Evolutionary conservation across 2,329 filamentous ascomycete species (phyloP).

Genomic region (Ilyonectria destructans): DNA sequence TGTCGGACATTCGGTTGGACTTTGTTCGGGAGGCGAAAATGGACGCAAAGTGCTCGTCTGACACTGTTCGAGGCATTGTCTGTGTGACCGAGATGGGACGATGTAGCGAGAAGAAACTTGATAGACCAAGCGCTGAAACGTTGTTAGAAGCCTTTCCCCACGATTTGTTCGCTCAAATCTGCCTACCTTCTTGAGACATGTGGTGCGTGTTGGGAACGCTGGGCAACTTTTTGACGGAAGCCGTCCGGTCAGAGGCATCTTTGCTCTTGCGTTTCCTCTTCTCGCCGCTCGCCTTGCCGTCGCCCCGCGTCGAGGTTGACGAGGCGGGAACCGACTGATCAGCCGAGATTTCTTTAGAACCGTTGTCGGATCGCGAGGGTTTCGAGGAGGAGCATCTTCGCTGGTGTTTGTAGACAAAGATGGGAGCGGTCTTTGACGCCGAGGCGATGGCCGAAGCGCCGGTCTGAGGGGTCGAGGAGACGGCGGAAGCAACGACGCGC

Average conservation of each 20-base stretch:
- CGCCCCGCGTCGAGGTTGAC: slow-evolving; percentile 57
- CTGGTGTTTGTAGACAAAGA: slow-evolving; percentile 64
- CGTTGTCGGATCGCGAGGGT: slow-evolving; percentile 74
- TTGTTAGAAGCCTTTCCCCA: slow-evolving; percentile 35
- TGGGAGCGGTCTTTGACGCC: slow-evolving; percentile 57
- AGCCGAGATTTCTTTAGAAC: slow-evolving; percentile 66
- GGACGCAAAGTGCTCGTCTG: slow-evolving; percentile 83
- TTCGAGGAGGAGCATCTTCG: slow-evolving; percentile 75
- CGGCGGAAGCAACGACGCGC: slow-evolving; percentile 66
- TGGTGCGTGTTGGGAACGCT: slow-evolving; percentile 84
- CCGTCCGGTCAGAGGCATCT: slow-evolving; percentile 62
- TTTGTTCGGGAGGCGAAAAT: slow-evolving; percentile 80
- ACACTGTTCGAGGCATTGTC: slow-evolving; percentile 82
- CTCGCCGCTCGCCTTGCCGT: slow-evolving; percentile 64
- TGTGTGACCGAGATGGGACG: slow-evolving; percentile 92
- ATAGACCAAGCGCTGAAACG: slow-evolving; percentile 83
- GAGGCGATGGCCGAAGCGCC: slow-evolving; percentile 60
- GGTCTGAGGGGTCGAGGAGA: slow-evolving; percentile 63
- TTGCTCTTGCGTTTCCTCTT: slow-evolving; percentile 75
- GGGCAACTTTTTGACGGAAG: slow-evolving; percentile 73
- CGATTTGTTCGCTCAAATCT: neutral
- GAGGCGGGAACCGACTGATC: slow-evolving; percentile 67
- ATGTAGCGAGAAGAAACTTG: slow-evolving; percentile 96
- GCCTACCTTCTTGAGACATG: slow-evolving; percentile 77
- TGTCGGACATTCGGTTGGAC: slow-evolving; percentile 69